These are phyloP conservation scores for Dryas drummondii DNA, from an alignment of 306 rosid genomes.

Conservation along the genomic window DNA sequence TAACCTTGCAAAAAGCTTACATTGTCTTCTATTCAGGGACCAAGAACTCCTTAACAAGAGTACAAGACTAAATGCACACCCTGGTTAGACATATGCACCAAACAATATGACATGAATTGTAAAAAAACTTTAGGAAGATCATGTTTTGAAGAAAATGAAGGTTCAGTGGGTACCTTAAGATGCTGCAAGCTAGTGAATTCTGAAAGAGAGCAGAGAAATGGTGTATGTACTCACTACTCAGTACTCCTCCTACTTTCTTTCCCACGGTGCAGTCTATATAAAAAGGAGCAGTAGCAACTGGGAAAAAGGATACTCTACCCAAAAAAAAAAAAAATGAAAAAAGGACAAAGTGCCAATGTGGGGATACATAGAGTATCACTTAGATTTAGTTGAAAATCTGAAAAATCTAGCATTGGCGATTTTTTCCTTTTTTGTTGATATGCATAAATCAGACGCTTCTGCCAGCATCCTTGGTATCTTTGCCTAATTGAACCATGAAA, in stretches of 20 bases:
- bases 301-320: slow-evolving; percentile 10
- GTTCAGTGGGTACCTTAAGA: neutral
- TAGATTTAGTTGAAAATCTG: slow-evolving; percentile 28
- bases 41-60: neutral
- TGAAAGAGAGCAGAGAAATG: neutral
- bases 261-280: slow-evolving; percentile 3
- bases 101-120: neutral
- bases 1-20: neutral
- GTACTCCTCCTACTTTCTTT: too few relatives aligned
- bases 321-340: slow-evolving; percentile 3
- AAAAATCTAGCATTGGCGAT: slow-evolving; percentile 30
- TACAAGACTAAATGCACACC: too few relatives aligned
- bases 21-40: neutral
- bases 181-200: neutral
- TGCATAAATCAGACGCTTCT: slow-evolving; percentile 14
- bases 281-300: neutral
- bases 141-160: neutral
- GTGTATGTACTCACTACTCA: neutral
- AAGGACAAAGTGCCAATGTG: slow-evolving; percentile 8
- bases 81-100: too few relatives aligned
- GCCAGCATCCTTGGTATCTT: neutral
- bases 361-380: slow-evolving; percentile 21
- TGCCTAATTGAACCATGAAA: neutral
- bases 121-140: neutral
- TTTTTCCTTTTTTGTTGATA: slow-evolving; percentile 24